Evolutionary conservation across 345 rosid genomes (phyloP).

Genomic region (Camelina laxa): DNA sequence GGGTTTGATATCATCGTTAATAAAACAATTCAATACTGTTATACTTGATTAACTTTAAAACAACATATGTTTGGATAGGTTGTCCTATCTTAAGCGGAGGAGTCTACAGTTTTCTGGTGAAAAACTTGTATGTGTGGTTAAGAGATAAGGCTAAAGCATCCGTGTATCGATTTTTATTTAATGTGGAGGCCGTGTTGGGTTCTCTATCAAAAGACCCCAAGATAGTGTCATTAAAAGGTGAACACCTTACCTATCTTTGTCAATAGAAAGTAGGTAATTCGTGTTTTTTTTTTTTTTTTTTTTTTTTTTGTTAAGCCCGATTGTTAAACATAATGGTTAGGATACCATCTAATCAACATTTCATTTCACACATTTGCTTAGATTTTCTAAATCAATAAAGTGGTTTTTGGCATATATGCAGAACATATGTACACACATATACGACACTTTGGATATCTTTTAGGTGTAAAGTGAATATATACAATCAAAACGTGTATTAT

Average conservation of each 20-base stretch:
- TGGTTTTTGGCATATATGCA: neutral
- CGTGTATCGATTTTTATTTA: neutral
- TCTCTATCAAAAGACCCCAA: neutral
- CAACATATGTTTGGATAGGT: neutral
- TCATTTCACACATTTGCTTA: neutral
- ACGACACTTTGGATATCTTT: constrained; percentile 10
- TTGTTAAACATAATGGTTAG: neutral
- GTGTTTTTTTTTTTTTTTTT: neutral
- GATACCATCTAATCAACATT: neutral
- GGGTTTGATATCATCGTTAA: neutral
- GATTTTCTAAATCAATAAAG: constrained; percentile 14
- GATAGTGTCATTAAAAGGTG: neutral
- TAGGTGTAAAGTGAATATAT: constrained; percentile 8
- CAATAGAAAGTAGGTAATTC: neutral
- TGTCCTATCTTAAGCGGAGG: neutral
- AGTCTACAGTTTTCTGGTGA: neutral
- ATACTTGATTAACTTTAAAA: neutral
- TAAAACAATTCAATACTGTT: neutral
- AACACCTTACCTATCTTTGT: too few relatives aligned
- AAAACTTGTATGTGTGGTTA: neutral
- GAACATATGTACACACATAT: neutral
- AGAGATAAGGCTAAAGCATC: neutral
- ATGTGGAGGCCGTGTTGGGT: neutral
- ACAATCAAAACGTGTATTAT: constrained; percentile 9
- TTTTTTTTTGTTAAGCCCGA: neutral